These are phyloP conservation scores for Populus hybrid DNA, from an alignment of 441 rosid species.

Conservation along the genomic window DNA sequence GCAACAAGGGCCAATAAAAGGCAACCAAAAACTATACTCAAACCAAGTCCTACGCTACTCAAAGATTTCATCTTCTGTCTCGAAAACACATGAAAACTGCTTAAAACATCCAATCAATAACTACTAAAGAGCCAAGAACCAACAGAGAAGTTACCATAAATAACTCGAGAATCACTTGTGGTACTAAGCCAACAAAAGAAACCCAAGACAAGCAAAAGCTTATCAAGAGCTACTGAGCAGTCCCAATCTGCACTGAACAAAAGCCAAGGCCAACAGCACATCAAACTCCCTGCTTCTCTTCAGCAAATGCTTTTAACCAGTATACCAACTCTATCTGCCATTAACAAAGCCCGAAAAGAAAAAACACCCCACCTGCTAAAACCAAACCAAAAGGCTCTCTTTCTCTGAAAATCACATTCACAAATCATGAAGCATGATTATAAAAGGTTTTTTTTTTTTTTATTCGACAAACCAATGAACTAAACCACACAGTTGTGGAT, in stretches of 20 bases:
- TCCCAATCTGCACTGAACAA: constrained; percentile 30
- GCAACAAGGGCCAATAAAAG: constrained; percentile 70
- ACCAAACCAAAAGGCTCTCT: constrained; percentile 14
- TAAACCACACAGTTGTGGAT: constrained; percentile 18
- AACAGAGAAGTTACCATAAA: constrained; percentile 17
- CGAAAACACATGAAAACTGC: constrained; percentile 23
- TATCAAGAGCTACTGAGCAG: constrained; percentile 12
- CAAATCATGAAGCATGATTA: constrained; percentile 31
- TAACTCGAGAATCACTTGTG: constrained; percentile 3
- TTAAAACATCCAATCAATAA: constrained; percentile 3
- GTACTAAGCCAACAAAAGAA: constrained; percentile 4
- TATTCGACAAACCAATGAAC: constrained; percentile 13
- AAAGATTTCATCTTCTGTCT: constrained; percentile 67
- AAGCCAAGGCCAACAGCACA: constrained; percentile 13
- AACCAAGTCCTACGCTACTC: constrained; percentile 84
- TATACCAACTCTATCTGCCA: constrained; percentile 27
- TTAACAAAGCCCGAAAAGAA: constrained; percentile 11
- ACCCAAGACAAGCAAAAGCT: constrained; percentile 16
- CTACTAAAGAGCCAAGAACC: background rate
- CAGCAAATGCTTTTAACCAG: constrained; percentile 16
- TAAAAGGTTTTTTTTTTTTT: background rate
- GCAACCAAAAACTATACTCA: constrained; percentile 83
- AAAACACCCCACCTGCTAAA: constrained; percentile 3
- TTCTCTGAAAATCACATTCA: constrained; percentile 32
- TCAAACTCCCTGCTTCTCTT: constrained; percentile 13